Evolutionary conservation across 345 rosid genomes (phyloP).

Genomic region (Murraya paniculata): DNA sequence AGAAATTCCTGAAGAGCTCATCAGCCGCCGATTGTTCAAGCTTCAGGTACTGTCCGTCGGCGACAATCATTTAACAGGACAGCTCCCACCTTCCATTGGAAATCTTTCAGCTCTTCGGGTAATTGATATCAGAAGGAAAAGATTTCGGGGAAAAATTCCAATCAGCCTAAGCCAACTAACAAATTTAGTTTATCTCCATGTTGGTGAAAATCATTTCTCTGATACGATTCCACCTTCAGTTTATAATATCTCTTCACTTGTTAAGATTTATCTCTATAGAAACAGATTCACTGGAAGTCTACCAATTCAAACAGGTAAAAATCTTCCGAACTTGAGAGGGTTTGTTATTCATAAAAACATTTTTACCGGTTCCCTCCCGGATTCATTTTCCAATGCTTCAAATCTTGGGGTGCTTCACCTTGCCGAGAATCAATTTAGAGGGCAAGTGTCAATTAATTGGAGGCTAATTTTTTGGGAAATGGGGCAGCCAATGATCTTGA

Average conservation of each 20-base stretch:
- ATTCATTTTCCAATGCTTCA: background rate
- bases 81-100: no score
- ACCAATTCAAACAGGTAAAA: background rate
- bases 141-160: background rate
- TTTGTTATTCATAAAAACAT: background rate
- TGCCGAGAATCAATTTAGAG: background rate
- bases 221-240: constrained; percentile 23
- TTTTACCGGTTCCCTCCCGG: constrained; percentile 19
- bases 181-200: accelerated
- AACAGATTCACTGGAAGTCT: constrained; percentile 23
- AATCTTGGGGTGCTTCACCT: background rate
- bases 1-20: constrained; percentile 3
- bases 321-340: constrained; percentile 11
- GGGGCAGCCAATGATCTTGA: constrained; percentile 2
- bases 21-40: background rate
- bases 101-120: no score
- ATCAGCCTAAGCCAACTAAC: background rate
- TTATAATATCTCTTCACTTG: constrained; percentile 13
- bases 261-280: accelerated
- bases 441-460: constrained; percentile 9
- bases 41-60: accelerated
- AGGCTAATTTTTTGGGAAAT: background rate
- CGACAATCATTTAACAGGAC: no score
- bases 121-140: accelerated
- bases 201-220: accelerated